Evolutionary conservation across 2,329 filamentous ascomycete species (phyloP).

Genomic region (Penicillium hordei): DNA sequence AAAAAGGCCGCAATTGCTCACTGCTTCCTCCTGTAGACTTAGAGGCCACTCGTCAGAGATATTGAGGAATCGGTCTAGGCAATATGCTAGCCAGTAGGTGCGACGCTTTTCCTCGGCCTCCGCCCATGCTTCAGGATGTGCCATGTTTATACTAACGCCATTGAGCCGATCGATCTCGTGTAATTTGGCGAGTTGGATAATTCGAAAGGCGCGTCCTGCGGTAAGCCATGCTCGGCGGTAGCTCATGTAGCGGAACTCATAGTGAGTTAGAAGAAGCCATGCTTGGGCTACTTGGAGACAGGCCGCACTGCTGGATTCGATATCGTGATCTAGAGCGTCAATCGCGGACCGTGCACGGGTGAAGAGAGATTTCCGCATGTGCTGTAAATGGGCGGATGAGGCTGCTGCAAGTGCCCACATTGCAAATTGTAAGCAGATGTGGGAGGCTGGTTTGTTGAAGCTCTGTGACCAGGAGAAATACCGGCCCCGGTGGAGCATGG

Average conservation of each 20-base stretch:
- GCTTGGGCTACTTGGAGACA: conserved; percentile 29
- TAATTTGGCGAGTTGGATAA: conserved; percentile 39
- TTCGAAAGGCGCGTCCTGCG: conserved; percentile 38
- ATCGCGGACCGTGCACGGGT: conserved; percentile 21
- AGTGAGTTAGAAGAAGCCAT: conserved; percentile 39
- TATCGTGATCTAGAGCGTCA: conserved; percentile 9
- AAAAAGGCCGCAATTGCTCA: conserved; percentile 1
- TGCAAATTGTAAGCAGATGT: conserved; percentile 35
- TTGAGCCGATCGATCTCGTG: conserved; percentile 34
- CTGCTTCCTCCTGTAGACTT: conserved; percentile 30
- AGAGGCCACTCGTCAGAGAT: conserved; percentile 29
- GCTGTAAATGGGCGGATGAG: conserved; percentile 34
- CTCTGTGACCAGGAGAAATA: conserved; percentile 30
- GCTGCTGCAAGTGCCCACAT: conserved; percentile 41
- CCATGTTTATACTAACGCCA: background rate
- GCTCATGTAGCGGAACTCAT: conserved; percentile 39
- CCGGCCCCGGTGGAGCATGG: conserved; percentile 31
- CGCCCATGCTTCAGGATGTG: conserved; percentile 14
- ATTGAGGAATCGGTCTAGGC: conserved; percentile 35
- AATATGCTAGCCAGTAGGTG: conserved; percentile 42
- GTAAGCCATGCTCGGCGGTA: conserved; percentile 41
- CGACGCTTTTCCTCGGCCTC: conserved; percentile 36
- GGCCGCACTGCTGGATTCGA: background rate
- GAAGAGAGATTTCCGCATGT: conserved; percentile 29
- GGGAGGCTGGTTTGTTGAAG: conserved; percentile 16